A percentile compares a stretch with the other conserved stretches of the same genome.
Conservation (phyloP, 345 rosid species). For the Diplotaxis tenuifolia region DNA sequence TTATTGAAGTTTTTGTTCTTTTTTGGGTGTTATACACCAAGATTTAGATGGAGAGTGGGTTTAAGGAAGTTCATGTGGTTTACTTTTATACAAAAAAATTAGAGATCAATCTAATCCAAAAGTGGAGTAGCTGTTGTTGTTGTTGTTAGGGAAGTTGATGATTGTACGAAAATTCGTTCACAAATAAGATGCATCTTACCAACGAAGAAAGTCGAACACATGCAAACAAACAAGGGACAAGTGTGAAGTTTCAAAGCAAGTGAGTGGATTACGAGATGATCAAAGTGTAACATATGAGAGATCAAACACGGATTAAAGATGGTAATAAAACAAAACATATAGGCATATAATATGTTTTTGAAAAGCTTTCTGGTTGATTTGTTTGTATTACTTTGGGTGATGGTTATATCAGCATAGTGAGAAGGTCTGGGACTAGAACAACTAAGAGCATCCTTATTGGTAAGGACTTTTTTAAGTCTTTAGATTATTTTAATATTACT, state of each 20-base stretch:
- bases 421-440: background rate
- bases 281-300: background rate
- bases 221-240: background rate
- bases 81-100: background rate
- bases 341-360: background rate
- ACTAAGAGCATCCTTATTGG: too few relatives aligned
- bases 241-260: background rate
- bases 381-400: background rate
- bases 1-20: too few relatives aligned
- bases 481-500: too few relatives aligned
- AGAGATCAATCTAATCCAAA: background rate
- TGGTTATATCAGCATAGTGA: background rate
- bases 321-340: background rate
- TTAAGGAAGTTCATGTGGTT: too few relatives aligned
- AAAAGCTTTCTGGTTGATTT: background rate
- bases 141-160: background rate
- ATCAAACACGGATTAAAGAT: background rate
- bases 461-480: too few relatives aligned
- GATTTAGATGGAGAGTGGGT: background rate
- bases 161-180: background rate
- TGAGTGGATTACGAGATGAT: background rate
- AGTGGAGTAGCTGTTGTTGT: background rate
- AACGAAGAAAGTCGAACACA: background rate
- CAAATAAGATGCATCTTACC: background rate
- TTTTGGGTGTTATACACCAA: background rate